Evolutionary conservation across 2,329 filamentous ascomycete species (phyloP).

Genomic region (Penicillium sp.): DNA sequence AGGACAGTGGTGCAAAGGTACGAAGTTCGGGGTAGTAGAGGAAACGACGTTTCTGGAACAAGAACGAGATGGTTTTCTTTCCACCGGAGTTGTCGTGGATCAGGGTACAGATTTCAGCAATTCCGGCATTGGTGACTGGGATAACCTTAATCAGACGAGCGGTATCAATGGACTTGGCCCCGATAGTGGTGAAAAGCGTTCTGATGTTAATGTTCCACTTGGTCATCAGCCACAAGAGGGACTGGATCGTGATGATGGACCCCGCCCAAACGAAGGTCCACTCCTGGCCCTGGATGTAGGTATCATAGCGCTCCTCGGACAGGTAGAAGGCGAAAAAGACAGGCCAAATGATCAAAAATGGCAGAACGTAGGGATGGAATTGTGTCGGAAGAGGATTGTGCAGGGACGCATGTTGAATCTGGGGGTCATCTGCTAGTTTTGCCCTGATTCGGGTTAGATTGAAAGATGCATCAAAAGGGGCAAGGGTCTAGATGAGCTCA

Average conservation of each 20-base stretch:
- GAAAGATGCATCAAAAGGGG: slow-evolving; percentile 1
- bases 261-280: slow-evolving; percentile 98
- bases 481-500: slow-evolving; percentile 18
- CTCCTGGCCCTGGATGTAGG: slow-evolving; percentile 88
- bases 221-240: slow-evolving; percentile 89
- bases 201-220: slow-evolving; percentile 94
- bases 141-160: slow-evolving; percentile 91
- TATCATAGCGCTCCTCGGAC: slow-evolving; percentile 78
- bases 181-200: slow-evolving; percentile 76
- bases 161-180: slow-evolving; percentile 67
- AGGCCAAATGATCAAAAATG: slow-evolving; percentile 89
- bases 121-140: slow-evolving; percentile 83
- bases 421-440: slow-evolving; percentile 84
- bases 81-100: slow-evolving; percentile 73
- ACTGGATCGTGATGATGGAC: slow-evolving; percentile 82
- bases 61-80: slow-evolving; percentile 78
- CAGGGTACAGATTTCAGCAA: slow-evolving; percentile 82
- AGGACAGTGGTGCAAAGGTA: slow-evolving; percentile 78
- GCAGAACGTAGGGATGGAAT: slow-evolving; percentile 89
- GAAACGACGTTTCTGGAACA: slow-evolving; percentile 98
- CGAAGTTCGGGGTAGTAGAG: slow-evolving; percentile 72
- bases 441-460: slow-evolving; percentile 52
- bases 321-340: slow-evolving; percentile 87
- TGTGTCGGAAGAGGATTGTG: slow-evolving; percentile 81
- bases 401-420: slow-evolving; percentile 85